A percentile compares a stretch with the other conserved stretches of the same genome.
Evolutionary conservation across 73 alveolate genomes (phyloP).

Genomic region (Tetrahymena borealis): DNA sequence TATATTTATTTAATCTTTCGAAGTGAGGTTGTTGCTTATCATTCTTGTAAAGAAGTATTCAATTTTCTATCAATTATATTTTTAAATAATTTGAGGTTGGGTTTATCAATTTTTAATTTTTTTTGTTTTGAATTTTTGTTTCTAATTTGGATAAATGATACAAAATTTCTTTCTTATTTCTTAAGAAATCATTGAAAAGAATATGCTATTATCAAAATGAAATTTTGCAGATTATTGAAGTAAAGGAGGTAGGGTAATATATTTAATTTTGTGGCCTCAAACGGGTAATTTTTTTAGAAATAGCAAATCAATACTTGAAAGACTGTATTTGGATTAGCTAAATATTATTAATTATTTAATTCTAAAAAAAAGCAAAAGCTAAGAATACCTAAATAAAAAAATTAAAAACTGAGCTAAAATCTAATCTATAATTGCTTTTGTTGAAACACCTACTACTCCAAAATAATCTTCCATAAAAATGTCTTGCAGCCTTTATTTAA

Average conservation of each 20-base stretch:
- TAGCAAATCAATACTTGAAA: too few species aligned
- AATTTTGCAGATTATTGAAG: too few species aligned
- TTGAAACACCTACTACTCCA: neutral
- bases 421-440: neutral
- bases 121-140: too few species aligned
- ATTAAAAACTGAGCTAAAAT: neutral
- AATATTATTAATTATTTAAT: neutral
- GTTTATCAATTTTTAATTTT: too few species aligned
- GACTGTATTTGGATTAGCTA: neutral
- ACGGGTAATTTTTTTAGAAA: too few species aligned
- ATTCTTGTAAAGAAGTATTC: neutral
- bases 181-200: too few species aligned
- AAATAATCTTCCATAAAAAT: neutral
- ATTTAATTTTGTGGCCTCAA: too few species aligned
- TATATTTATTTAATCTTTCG: neutral
- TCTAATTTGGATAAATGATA: too few species aligned
- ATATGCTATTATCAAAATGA: too few species aligned
- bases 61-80: neutral
- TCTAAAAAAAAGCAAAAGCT: neutral
- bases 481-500: neutral
- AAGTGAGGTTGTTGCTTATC: neutral
- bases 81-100: neutral
- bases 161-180: too few species aligned
- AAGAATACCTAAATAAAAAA: neutral
- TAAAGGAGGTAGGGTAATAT: too few species aligned